Evolutionary conservation across 306 rosid genomes (phyloP), one percentile per base, ranked within the genome.

Genomic region (Sicyos edulis): DNA sequence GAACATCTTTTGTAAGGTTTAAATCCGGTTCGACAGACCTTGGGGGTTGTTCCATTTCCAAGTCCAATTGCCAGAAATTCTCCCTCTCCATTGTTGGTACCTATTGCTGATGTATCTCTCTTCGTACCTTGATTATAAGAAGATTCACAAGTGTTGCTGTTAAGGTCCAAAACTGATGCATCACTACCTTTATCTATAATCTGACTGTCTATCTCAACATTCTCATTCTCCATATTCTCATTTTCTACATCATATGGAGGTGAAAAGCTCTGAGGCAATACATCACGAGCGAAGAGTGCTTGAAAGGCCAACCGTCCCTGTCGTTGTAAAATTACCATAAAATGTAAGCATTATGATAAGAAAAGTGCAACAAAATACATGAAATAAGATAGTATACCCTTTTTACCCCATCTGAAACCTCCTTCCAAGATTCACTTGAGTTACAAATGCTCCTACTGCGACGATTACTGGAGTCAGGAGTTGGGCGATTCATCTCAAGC

Each of bases 1-100:
- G 93, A 85, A 83, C 99, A 91, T 82, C 96, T 89, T 80, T 91
- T 91, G 83, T 93, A 93, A 74, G 96, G 97, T 80, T 87, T 93
- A 78, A 93, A 93, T 74, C 99, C 99, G 11, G 95, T 93, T 71
- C 85, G 91, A 76, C 79, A 79, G 76, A 81, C 77, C 83, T 82
- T 91, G 61, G 82, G 85, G 78, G n/a, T n/a, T n/a, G 79, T 89
- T 70, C 86, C 96, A 29, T 63, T 82, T 80, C 91, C 88, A 26
- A 87, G 89, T 74, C 99, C 95, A 67, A 87, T 60, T 79, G 85
- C 79, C 79, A 88, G 84, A 83, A 80, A 77, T 44, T 89, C 85
- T 55, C 85, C 86, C 29, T 66, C 82, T 19, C 78, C 85, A 19
- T 63, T 45, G 65, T 78, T 82, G 84, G 70, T 79, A 74, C 74